Base-by-base conservation (phyloP, 2,329 filamentous ascomycete species). In the Colletotrichum simmondsii region DNA sequence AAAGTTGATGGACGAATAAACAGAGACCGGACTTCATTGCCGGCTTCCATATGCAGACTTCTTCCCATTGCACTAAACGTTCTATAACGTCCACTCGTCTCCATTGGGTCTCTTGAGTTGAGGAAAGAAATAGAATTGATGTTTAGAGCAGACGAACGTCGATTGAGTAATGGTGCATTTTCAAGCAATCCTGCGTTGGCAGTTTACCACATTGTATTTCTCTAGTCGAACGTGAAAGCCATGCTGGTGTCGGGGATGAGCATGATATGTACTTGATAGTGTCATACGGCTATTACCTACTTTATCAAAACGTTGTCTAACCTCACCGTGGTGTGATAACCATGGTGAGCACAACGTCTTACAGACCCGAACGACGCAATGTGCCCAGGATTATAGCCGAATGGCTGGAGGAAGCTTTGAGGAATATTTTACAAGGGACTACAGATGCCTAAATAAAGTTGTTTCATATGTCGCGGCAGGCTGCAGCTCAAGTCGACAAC, bases 191-290 rank as follows among this genome's bases (percentile, higher is more conserved):
- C 19, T 49, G 3, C 7, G 3, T 10, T 49, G 6, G 7, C 16
- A 49, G 42, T n/a, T n/a, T n/a, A n/a, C 3, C 16, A 7, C 19
- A 10, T 49, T n/a, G 19, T 49, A 6, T 10, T 49, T n/a, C 16
- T 49, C 3, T n/a, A 6, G 14, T 10, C 6, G 19, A 10, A n/a
- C 4, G 16, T 1, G n/a, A 49, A n/a, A 1, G 1, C 4, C 3
- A 10, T n/a, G 16, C 19, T n/a, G 8, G 19, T 46, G 3, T 46
- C 2, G 16, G 42, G 10, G 6, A n/a, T 46, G 19, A n/a, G 42
- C 19, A n/a, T 46, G 6, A n/a, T 4, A 46, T 10, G 42, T n/a
- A 8, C 16, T 10, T 49, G 42, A n/a, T n/a, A n/a, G 19, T n/a
- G 19, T n/a, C 7, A 8, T 7, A n/a, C 4, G 19, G 42, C 16